These are phyloP conservation scores for Mucor saturninus DNA, from an alignment of 371 early-diverging fungal genomes.

Conservation along the genomic window DNA sequence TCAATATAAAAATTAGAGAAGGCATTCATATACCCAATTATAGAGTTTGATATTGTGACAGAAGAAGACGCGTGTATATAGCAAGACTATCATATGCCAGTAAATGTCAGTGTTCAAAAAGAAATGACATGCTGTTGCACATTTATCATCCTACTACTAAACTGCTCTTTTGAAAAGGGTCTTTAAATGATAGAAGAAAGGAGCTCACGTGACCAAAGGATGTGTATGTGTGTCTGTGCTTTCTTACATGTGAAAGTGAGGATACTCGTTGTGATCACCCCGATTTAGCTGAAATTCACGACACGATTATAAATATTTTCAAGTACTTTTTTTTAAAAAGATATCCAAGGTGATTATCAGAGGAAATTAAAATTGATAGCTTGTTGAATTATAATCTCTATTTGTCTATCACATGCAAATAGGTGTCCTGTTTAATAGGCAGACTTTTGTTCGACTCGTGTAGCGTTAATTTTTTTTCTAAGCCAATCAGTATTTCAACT, in stretches of 20 bases:
- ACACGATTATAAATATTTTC: conserved; percentile 1
- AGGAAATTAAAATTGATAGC: too few species aligned
- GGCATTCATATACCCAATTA: too few species aligned
- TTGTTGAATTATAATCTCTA: background rate
- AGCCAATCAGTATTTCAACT: background rate
- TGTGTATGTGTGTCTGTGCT: conserved; percentile 6
- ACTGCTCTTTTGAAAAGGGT: background rate
- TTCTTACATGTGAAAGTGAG: conserved; percentile 12
- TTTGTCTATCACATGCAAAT: background rate
- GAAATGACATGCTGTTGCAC: conserved; percentile 2
- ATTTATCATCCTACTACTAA: background rate
- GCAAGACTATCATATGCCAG: background rate
- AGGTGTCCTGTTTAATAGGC: background rate
- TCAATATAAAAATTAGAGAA: too few species aligned
- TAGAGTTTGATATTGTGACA: too few species aligned
- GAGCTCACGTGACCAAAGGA: conserved; percentile 1
- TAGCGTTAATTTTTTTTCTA: background rate
- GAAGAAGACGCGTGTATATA: background rate
- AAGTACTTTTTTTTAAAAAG: background rate
- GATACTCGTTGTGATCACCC: conserved; percentile 18
- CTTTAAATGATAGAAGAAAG: background rate
- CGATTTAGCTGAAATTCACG: conserved; percentile 21
- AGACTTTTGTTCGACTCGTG: background rate
- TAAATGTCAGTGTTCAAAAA: background rate
- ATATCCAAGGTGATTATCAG: conserved; percentile 3